These are phyloP conservation scores for Rhododendron williamsianum DNA, from an alignment of 148 eudicot species.

Conservation along the genomic window DNA sequence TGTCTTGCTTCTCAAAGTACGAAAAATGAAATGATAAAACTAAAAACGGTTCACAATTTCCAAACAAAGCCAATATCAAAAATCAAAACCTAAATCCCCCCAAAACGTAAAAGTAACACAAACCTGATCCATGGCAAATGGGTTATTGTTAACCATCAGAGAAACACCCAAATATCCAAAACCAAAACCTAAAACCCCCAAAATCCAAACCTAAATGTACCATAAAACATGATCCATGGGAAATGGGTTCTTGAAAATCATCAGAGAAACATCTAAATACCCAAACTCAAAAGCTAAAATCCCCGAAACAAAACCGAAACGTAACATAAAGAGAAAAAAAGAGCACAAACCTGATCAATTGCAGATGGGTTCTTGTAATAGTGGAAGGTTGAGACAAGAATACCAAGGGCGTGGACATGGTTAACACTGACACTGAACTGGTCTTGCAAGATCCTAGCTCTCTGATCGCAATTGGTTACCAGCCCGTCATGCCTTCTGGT, in stretches of 20 bases:
- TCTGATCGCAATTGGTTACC: slow-evolving; percentile 54
- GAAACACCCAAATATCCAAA: not conserved
- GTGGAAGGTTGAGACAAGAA: slow-evolving; percentile 46
- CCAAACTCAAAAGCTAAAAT: not conserved
- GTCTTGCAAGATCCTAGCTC: slow-evolving; percentile 69
- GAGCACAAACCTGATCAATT: slow-evolving; percentile 14
- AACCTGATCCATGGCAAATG: not conserved
- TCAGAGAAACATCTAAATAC: not conserved
- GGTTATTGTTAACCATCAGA: not conserved
- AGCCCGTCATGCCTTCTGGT: slow-evolving; percentile 44
- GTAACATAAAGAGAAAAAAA: slow-evolving; percentile 10
- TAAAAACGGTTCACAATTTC: not conserved
- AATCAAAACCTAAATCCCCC: not conserved
- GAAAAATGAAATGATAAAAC: not conserved
- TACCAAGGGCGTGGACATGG: slow-evolving; percentile 68
- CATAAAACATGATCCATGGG: not conserved
- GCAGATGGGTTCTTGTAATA: slow-evolving; percentile 13
- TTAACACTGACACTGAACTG: slow-evolving; percentile 66
- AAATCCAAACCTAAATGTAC: not conserved
- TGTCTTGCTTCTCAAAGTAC: not conserved
- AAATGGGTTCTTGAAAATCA: not conserved
- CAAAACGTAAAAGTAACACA: not conserved
- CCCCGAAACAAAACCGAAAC: not conserved
- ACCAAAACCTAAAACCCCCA: not conserved
- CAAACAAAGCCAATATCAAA: not conserved